These are phyloP conservation scores for Fragosphaeria purpurea DNA, from an alignment of 2,329 filamentous ascomycete genomes.

Conservation along the genomic window DNA sequence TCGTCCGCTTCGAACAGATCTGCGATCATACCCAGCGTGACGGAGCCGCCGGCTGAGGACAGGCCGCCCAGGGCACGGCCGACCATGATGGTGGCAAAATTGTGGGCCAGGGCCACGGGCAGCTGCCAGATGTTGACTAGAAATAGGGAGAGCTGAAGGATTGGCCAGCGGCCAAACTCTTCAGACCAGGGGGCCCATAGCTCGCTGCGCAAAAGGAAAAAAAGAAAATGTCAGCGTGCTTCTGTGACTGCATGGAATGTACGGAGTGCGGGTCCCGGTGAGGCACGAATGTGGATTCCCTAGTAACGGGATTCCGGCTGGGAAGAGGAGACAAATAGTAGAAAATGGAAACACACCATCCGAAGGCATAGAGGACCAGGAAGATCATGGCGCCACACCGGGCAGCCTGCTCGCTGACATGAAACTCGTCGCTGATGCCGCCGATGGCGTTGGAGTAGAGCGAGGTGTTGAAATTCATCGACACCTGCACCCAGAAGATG, in stretches of 20 bases:
- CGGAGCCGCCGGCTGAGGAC: constrained; percentile 61
- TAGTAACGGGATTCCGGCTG: too few species aligned
- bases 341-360: constrained; percentile 35
- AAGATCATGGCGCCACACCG: constrained; percentile 70
- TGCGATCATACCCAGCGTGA: constrained; percentile 66
- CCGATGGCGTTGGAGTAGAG: constrained; percentile 60
- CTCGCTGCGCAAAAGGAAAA: constrained; percentile 31
- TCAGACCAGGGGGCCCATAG: constrained; percentile 84
- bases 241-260: too few species aligned
- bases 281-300: too few species aligned
- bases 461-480: constrained; percentile 72
- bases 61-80: constrained; percentile 62
- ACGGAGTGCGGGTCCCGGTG: too few species aligned
- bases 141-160: constrained; percentile 62
- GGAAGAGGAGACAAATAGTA: too few species aligned
- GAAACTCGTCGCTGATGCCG: constrained; percentile 58
- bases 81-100: constrained; percentile 60
- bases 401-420: constrained; percentile 57
- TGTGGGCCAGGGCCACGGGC: constrained; percentile 61
- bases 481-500: constrained; percentile 64
- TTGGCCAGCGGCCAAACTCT: constrained; percentile 66
- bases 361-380: constrained; percentile 70
- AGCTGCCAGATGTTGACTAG: constrained; percentile 72
- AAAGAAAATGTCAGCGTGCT: too few species aligned
- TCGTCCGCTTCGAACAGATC: constrained; percentile 62